Evolutionary conservation across 2,329 filamentous ascomycete species (phyloP), one percentile per base, ranked within the genome.

Genomic region (Colletotrichum sp.): DNA sequence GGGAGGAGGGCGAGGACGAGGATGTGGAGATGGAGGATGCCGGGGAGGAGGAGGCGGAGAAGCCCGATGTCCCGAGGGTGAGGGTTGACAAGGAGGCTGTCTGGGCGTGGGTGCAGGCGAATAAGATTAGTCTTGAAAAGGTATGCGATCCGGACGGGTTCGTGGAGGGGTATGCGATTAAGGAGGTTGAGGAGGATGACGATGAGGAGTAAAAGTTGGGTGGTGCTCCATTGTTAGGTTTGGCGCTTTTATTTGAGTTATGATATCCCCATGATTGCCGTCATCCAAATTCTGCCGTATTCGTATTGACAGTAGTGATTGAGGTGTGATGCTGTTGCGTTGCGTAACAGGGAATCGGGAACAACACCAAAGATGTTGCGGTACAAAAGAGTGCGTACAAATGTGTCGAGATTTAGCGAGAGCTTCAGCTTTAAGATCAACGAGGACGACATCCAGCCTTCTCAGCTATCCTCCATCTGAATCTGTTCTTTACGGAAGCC

Each of bases 91-190:
- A 89, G 82, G 85, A 87, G 39, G 88, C 86, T 5, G 86, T 98
- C 8, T 88, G 92, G 79, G 89, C 89, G 55, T 98, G 95, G 92
- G 91, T 93, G 13, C 87, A 89, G 64, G 86, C 85, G 72, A 90
- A 95, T 80, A 86, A 87, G 61, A 90, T 96, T 72, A 89, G 89
- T 68, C 82, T 96, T 67, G 89, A 91, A 69, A 90, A 89, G 80
- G 89, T 93, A 2, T 95, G 97, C 69, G 93, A 95, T 83, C 90
- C 93, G 7, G 90, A 92, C 2, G 95, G 95, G 1, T 98, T 98
- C 79, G 85, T 93, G 8, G 91, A 93, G 77, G 90, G 92, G 69
- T 94, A 94, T 83, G 91, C 91, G 15, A 85, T 89, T 65, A 89
- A 87, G 80, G 83, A 82, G 6, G 82, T 82, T 72, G 82, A 76